Conservation (phyloP, 345 rosid genomes). For the Raphanus sativus region DNA sequence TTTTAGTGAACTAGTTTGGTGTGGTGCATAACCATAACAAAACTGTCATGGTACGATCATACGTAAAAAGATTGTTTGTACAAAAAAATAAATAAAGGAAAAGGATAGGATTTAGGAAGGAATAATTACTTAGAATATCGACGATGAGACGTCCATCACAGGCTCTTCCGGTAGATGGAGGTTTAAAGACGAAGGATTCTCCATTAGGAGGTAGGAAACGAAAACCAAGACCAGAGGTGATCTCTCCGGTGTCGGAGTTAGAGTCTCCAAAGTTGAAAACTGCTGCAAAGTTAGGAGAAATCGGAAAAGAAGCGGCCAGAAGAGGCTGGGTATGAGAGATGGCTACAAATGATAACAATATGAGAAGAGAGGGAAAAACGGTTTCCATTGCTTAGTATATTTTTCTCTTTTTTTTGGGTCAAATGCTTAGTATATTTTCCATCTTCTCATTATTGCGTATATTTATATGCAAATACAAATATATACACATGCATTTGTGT, state of each 20-base stretch:
- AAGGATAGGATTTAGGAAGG: neutral
- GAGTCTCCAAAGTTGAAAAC: constrained; percentile 63
- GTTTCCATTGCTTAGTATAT: constrained; percentile 12
- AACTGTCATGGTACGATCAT: neutral
- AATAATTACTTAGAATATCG: constrained; percentile 49
- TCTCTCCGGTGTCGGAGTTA: constrained; percentile 55
- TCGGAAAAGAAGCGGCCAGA: constrained; percentile 19
- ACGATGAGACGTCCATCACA: constrained; percentile 55
- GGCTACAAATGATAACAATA: neutral
- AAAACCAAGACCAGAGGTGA: constrained; percentile 46
- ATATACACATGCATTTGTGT: neutral
- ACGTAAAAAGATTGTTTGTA: neutral
- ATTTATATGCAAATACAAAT: neutral
- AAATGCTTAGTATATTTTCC: neutral
- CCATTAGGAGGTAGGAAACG: constrained; percentile 42
- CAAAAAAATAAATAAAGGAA: neutral
- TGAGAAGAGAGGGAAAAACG: neutral
- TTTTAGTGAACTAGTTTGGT: neutral
- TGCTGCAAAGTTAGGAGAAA: constrained; percentile 46
- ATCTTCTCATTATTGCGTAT: neutral
- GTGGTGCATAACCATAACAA: neutral
- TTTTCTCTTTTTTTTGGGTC: neutral
- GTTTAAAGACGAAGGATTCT: constrained; percentile 39
- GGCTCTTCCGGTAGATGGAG: constrained; percentile 48
- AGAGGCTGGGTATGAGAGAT: constrained; percentile 4